phyloP scores from a whole-genome alignment of 2,329 filamentous ascomycete species.

The Colletotrichum truncatum region DNA sequence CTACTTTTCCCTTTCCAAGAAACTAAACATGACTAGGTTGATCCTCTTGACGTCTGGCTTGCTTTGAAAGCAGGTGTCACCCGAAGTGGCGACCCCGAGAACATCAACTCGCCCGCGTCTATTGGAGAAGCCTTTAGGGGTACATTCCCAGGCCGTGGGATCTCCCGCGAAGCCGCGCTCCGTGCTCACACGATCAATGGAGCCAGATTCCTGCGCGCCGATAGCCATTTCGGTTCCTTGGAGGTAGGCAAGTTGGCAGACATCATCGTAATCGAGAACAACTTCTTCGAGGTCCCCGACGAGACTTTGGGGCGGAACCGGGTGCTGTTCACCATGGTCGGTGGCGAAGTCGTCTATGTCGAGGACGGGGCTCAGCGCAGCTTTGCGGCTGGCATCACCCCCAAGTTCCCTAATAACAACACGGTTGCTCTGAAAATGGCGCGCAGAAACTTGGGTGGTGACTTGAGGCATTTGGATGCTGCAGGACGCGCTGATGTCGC shows the following conservation, averaged over 20 bases:
- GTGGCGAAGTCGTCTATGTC: constrained; percentile 37
- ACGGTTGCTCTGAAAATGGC: neutral
- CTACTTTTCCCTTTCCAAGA: neutral
- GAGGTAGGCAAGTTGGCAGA: constrained; percentile 38
- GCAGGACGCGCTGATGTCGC: neutral
- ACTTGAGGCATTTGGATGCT: neutral
- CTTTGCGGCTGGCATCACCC: constrained; percentile 31
- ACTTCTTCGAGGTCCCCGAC: constrained; percentile 34
- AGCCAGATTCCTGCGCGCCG: constrained; percentile 35
- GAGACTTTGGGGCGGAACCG: constrained; percentile 35
- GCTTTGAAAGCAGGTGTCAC: constrained; percentile 38
- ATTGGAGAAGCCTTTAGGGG: constrained; percentile 31
- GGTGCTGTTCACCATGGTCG: constrained; percentile 38
- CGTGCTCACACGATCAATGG: neutral
- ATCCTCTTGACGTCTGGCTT: constrained; percentile 39
- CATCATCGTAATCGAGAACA: constrained; percentile 35
- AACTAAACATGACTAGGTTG: constrained; percentile 26
- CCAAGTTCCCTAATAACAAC: constrained; percentile 36
- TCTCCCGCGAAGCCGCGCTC: constrained; percentile 32
- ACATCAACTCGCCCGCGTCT: constrained; percentile 35
- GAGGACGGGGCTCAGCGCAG: constrained; percentile 29
- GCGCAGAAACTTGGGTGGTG: neutral
- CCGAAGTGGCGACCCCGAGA: constrained; percentile 36
- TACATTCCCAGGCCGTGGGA: neutral
- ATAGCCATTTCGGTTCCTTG: constrained; percentile 36